phyloP scores from a whole-genome alignment of 164 flowering plant species.

The Magnolia changhungtana region DNA sequence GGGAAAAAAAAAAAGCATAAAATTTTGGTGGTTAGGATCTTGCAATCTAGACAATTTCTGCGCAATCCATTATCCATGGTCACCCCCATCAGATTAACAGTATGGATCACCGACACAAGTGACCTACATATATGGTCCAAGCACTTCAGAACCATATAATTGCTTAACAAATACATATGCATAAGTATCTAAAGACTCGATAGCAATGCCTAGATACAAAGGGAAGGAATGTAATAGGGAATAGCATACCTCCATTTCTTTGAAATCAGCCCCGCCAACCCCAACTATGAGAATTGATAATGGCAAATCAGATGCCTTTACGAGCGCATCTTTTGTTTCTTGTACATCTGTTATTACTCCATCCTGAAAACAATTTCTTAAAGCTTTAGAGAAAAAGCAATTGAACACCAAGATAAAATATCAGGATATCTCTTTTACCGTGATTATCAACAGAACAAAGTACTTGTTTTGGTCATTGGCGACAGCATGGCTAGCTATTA shows the following conservation, averaged over 20 bases:
- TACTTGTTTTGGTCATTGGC: slow-evolving; percentile 47
- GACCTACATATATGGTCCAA: no score
- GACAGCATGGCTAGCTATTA: slow-evolving; percentile 57
- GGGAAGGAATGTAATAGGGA: neutral
- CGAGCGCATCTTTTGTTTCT: slow-evolving; percentile 81
- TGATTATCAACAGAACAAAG: slow-evolving; percentile 74
- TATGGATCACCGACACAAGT: no score
- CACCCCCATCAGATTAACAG: no score
- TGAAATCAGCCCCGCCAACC: slow-evolving; percentile 86
- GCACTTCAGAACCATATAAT: no score
- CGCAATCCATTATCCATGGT: no score
- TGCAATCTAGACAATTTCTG: no score
- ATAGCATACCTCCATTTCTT: slow-evolving; percentile 72
- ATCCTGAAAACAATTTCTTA: slow-evolving; percentile 45
- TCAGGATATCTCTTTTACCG: slow-evolving; percentile 34
- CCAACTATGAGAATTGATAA: slow-evolving; percentile 92
- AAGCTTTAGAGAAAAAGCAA: neutral
- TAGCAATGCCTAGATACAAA: no score
- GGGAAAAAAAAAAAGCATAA: no score
- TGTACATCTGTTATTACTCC: slow-evolving; percentile 83
- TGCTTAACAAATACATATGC: no score
- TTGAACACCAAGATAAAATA: neutral
- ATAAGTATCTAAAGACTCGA: no score
- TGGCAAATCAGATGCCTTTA: slow-evolving; percentile 90
- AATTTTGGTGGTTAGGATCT: no score